These are phyloP conservation scores for Magnusiomyces suaveolens DNA, from an alignment of 1,139 yeast species.

Conservation along the genomic window DNA sequence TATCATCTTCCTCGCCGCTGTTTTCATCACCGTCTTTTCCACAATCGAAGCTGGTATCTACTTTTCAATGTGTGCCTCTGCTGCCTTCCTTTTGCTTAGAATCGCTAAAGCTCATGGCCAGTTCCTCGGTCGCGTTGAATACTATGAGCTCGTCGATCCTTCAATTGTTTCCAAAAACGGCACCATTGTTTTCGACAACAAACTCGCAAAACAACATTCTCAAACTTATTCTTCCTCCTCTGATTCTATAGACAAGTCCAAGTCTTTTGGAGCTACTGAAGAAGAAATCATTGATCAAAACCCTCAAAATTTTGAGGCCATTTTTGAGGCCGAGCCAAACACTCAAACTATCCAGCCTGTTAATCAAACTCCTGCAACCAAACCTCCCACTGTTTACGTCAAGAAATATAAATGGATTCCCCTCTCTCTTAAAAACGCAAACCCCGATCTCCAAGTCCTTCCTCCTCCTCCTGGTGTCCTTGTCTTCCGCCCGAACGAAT, in stretches of 20 bases:
- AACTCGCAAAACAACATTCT: background rate
- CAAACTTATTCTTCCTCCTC: background rate
- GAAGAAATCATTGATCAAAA: background rate
- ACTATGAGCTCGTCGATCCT: conserved; percentile 39
- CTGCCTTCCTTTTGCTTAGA: conserved; percentile 62
- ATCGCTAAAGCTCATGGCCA: conserved; percentile 73
- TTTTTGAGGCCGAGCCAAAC: background rate
- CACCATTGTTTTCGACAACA: conserved; percentile 41
- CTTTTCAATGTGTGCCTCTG: conserved; percentile 79
- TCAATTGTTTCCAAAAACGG: conserved; percentile 54
- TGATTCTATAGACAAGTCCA: background rate
- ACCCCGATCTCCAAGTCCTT: conserved; percentile 46
- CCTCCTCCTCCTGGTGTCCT: conserved; percentile 90
- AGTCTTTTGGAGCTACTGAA: background rate
- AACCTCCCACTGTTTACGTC: background rate
- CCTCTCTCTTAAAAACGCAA: conserved; percentile 45
- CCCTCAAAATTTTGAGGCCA: background rate
- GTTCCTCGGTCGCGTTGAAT: conserved; percentile 63
- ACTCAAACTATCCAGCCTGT: too few relatives aligned
- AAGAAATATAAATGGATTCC: conserved; percentile 58
- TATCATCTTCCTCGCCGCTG: conserved; percentile 66
- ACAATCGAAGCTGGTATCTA: conserved; percentile 84
- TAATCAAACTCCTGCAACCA: background rate
- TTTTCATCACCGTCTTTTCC: conserved; percentile 69
- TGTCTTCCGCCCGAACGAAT: conserved; percentile 74